Evolutionary conservation across 2,329 filamentous ascomycete species (phyloP).

Genomic region (Fusarium napiforme): DNA sequence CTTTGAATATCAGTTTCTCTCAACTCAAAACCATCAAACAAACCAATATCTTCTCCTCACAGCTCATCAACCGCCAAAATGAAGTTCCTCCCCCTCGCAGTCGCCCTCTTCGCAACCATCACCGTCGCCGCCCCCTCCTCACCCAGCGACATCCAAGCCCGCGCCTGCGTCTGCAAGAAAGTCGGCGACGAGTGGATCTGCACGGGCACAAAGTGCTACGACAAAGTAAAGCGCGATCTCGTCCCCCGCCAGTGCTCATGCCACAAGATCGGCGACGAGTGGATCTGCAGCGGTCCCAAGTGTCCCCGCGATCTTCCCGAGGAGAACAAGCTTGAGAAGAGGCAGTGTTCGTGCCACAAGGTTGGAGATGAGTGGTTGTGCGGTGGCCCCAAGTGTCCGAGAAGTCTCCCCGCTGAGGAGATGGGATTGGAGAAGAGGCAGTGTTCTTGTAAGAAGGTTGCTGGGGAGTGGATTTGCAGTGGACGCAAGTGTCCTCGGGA

Average conservation of each 20-base stretch:
- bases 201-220: neutral
- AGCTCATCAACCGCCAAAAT: neutral
- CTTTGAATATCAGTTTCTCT: accelerated
- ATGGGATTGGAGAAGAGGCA: neutral
- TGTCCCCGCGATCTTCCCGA: conserved; percentile 1
- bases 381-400: neutral
- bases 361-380: conserved; percentile 2
- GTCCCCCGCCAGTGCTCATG: conserved; percentile 1
- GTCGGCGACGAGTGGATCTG: conserved; percentile 4
- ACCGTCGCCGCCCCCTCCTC: conserved; percentile 6
- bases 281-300: conserved; percentile 3
- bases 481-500: neutral
- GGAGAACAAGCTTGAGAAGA: neutral
- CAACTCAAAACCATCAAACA: neutral
- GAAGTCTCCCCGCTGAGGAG: neutral
- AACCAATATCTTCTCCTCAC: neutral
- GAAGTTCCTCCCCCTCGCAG: conserved; percentile 8
- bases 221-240: neutral
- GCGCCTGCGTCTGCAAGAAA: conserved; percentile 19
- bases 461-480: neutral
- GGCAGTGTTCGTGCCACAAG: conserved; percentile 13
- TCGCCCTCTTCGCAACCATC: conserved; percentile 22
- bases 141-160: neutral
- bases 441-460: neutral
- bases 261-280: conserved; percentile 9